phyloP scores from a whole-genome alignment of 176 grass and related monocot genomes.

The Aegilops umbellulata region DNA sequence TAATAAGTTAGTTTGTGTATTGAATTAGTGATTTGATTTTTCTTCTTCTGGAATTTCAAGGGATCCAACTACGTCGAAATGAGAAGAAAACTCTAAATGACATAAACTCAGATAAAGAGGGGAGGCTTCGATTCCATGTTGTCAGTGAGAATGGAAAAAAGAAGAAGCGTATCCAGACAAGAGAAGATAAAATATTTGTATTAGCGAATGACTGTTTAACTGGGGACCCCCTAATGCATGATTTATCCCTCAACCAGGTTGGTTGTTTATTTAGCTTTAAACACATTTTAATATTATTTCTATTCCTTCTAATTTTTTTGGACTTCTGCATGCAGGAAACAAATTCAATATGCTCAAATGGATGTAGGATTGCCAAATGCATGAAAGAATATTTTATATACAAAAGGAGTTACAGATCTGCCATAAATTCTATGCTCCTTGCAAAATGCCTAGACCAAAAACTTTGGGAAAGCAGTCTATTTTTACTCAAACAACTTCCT shows the following conservation, averaged over 20 bases:
- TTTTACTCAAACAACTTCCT: constrained; percentile 89
- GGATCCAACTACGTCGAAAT: constrained; percentile 96
- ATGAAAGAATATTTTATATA: constrained; percentile 92
- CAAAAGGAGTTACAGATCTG: constrained; percentile 79
- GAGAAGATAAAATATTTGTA: constrained; percentile 97
- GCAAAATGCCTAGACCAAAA: constrained; percentile 81
- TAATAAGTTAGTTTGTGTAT: background rate
- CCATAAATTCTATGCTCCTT: constrained; percentile 76
- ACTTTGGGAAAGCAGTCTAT: constrained; percentile 81
- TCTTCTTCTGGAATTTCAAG: constrained; percentile 45
- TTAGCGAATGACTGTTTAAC: constrained; percentile 89
- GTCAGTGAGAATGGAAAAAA: constrained; percentile 68
- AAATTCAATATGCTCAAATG: constrained; percentile 83
- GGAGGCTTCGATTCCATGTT: constrained; percentile 80
- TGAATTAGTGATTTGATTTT: constrained; percentile 16
- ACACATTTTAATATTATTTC: constrained; percentile 6
- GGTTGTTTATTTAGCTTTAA: constrained; percentile 15
- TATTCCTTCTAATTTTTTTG: constrained; percentile 24
- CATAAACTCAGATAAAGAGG: constrained; percentile 82
- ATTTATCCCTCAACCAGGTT: constrained; percentile 90
- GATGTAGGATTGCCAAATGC: constrained; percentile 90
- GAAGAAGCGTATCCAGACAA: constrained; percentile 87
- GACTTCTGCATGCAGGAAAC: constrained; percentile 56
- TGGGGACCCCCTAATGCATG: constrained; percentile 80
- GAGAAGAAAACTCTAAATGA: constrained; percentile 92